Conservation (phyloP, 2,329 filamentous ascomycete genomes). For the Phyllosticta citribraziliensis region DNA sequence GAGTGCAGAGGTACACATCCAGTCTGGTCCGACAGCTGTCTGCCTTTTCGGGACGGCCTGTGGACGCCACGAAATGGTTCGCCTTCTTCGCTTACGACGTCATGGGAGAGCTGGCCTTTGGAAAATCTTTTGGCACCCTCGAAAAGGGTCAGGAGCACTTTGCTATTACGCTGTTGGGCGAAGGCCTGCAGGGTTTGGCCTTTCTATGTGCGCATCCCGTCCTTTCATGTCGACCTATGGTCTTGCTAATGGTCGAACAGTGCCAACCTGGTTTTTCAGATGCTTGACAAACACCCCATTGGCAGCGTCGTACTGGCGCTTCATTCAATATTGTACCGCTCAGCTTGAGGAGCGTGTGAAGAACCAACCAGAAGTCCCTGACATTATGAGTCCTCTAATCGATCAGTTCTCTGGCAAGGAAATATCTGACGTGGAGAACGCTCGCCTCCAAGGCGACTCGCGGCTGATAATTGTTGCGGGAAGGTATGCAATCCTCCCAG, state of each 20-base stretch:
- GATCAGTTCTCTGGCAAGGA: background rate
- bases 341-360: conserved; percentile 18
- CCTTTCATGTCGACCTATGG: too few relatives aligned
- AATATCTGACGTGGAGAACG: background rate
- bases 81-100: conserved; percentile 40
- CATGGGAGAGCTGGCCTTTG: conserved; percentile 39
- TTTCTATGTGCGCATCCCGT: background rate
- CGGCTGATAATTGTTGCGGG: conserved; percentile 25
- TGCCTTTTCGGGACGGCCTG: conserved; percentile 14
- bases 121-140: conserved; percentile 33
- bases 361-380: background rate
- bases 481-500: background rate
- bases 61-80: conserved; percentile 23
- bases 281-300: conserved; percentile 23
- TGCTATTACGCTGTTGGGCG: conserved; percentile 19
- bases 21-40: conserved; percentile 11
- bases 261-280: conserved; percentile 24
- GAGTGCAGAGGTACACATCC: background rate
- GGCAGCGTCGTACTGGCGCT: conserved; percentile 19
- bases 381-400: conserved; percentile 3
- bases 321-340: conserved; percentile 21
- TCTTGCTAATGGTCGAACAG: background rate
- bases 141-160: conserved; percentile 17
- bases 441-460: conserved; percentile 23
- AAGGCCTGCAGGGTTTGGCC: conserved; percentile 2